Conservation (phyloP, 352 stramenopile genomes). For the Albugo candida region DNA sequence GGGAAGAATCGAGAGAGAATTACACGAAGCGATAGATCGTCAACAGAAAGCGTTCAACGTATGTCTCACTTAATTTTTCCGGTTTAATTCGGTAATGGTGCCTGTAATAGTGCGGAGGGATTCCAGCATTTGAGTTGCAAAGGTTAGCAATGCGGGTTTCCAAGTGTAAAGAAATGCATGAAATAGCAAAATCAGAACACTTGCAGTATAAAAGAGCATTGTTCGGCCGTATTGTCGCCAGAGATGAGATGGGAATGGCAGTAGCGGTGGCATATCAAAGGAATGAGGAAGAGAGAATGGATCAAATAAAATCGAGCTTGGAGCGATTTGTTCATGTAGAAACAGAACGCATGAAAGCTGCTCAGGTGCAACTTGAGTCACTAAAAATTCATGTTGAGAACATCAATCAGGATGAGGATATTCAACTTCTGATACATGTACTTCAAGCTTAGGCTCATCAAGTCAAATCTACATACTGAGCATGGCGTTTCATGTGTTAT, state of each 20-base stretch:
- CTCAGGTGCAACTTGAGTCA: constrained; percentile 31
- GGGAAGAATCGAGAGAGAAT: constrained; percentile 18
- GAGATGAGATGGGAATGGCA: constrained; percentile 79
- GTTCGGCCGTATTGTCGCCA: constrained; percentile 62
- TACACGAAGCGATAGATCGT: constrained; percentile 29
- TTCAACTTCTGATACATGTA: constrained; percentile 63
- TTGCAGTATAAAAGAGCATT: constrained; percentile 49
- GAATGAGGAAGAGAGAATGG: constrained; percentile 59
- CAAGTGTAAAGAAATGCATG: constrained; percentile 38
- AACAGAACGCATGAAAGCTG: constrained; percentile 40
- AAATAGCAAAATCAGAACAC: constrained; percentile 31
- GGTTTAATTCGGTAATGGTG: neutral
- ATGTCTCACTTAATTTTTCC: neutral
- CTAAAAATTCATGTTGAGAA: constrained; percentile 36
- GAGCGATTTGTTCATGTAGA: constrained; percentile 56
- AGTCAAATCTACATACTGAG: neutral
- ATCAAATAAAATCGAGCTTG: constrained; percentile 53
- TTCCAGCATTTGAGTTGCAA: constrained; percentile 68
- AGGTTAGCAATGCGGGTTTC: constrained; percentile 33
- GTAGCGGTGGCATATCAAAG: constrained; percentile 75
- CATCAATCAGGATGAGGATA: constrained; percentile 55
- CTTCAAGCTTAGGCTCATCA: neutral
- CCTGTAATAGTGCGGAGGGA: constrained; percentile 31
- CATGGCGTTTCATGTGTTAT: neutral
- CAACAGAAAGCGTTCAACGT: constrained; percentile 54